Conservation (phyloP, 805 yeast species). For the Starmerella davenportii region DNA sequence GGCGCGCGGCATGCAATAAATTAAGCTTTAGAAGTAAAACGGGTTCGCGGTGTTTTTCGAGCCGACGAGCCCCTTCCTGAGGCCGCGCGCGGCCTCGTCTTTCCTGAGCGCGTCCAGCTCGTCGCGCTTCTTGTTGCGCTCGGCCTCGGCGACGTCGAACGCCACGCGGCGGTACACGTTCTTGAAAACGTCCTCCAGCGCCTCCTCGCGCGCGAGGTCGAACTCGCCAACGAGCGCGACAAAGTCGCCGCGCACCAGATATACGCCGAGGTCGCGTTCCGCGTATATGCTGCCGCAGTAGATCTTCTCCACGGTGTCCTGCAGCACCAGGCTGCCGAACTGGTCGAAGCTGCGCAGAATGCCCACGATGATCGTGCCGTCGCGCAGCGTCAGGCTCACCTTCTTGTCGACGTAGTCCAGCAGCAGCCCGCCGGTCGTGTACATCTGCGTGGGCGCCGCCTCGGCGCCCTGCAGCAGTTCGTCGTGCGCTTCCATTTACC, state of each 20-base stretch:
- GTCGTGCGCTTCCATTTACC: background rate
- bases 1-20: too few relatives aligned
- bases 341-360: conserved; percentile 89
- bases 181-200: conserved; percentile 30
- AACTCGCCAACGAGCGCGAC: conserved; percentile 87
- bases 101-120: conserved; percentile 11
- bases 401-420: conserved; percentile 29
- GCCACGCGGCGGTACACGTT: conserved; percentile 36
- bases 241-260: conserved; percentile 87
- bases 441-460: conserved; percentile 26
- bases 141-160: conserved; percentile 41
- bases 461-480: conserved; percentile 1
- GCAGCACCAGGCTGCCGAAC: conserved; percentile 74
- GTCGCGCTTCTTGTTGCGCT: conserved; percentile 17
- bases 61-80: conserved; percentile 11
- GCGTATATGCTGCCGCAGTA: conserved; percentile 40
- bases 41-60: conserved; percentile 12
- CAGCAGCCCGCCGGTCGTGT: conserved; percentile 29
- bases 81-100: conserved; percentile 10
- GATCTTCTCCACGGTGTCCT: conserved; percentile 75
- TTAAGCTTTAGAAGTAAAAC: conserved; percentile 12
- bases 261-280: conserved; percentile 62
- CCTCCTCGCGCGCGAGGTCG: conserved; percentile 73
- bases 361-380: conserved; percentile 77
- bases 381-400: conserved; percentile 71